Evolutionary conservation across 2,329 filamentous ascomycete species (phyloP).

Genomic region (Ceratocystis lukuohia): DNA sequence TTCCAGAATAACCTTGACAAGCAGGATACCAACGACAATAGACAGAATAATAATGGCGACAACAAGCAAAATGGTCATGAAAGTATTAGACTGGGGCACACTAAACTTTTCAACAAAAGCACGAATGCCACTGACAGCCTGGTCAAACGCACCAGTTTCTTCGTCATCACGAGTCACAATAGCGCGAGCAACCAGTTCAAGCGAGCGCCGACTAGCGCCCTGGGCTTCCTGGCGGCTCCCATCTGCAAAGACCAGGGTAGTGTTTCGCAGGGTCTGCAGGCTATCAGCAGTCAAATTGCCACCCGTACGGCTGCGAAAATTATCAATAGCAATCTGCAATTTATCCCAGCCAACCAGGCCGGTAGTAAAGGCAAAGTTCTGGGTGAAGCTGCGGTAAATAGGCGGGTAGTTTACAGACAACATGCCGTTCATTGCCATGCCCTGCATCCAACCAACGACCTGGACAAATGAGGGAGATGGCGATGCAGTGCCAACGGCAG

Average conservation of each 20-base stretch:
- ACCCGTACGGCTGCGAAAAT: conserved; percentile 65
- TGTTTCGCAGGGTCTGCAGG: conserved; percentile 59
- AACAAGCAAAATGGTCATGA: conserved; percentile 86
- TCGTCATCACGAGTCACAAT: conserved; percentile 23
- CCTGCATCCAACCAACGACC: conserved; percentile 80
- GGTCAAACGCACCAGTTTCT: conserved; percentile 28
- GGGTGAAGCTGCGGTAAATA: conserved; percentile 77
- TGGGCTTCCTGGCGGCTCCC: conserved; percentile 36
- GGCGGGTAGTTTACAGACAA: conserved; percentile 76
- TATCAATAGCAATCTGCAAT: conserved; percentile 72
- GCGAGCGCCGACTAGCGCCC: conserved; percentile 35
- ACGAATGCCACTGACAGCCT: conserved; percentile 60
- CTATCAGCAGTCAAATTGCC: conserved; percentile 76
- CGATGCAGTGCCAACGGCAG: conserved; percentile 37
- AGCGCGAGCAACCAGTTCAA: conserved; percentile 23
- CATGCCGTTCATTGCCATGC: conserved; percentile 93
- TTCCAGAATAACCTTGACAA: conserved; percentile 86
- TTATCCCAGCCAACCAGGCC: conserved; percentile 71
- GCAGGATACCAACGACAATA: conserved; percentile 72
- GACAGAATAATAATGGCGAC: conserved; percentile 76
- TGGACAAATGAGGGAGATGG: conserved; percentile 74
- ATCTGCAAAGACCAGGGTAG: conserved; percentile 58
- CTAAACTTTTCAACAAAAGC: conserved; percentile 70
- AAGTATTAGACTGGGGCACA: conserved; percentile 80
- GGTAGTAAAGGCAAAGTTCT: conserved; percentile 87